Evolutionary conservation across 139 green algal species (phyloP), one percentile per base, ranked within the genome.

Genomic region (Volvox africanus): DNA sequence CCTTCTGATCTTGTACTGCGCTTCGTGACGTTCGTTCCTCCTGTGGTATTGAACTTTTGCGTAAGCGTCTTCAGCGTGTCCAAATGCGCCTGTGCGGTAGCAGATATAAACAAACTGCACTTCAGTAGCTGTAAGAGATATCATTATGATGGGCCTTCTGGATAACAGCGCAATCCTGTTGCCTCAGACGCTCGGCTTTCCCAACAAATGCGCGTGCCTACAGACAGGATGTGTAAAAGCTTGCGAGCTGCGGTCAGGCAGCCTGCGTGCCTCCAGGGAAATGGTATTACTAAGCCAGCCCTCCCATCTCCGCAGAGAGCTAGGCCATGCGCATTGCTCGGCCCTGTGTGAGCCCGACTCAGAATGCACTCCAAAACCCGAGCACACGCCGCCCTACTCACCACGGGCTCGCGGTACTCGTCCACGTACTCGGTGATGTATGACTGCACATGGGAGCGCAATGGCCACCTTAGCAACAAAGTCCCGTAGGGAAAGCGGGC

Each of bases 391-490:
- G 5, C 44, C 44, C 44, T 55, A 24, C 65, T 71, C 69, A 82
- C 84, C 76, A 86, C 76, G 9, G 87, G 87, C 76, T 91, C 87
- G 0, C 87, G 87, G 35, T 91, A 91, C 61, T 91, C 87, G 76
- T 91, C 87, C 13, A 50, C 61, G 87, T 91, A 86, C 87, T 91
- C 87, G 12, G 76, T 86, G 16, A 79, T 35, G 87, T 86, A 86
- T 1, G 75, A 78, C 86, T 89, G 84, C 3, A 22, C 9, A 55
- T 55, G 16, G 65, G 65, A 55, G 44, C 9, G 44, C 44, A 55
- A 55, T 5, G 65, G 65, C 9, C 21, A 28, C 2, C 2, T 16
- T 73, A 12, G 65, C 16, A 5, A 24, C 21, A 24, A 28, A 24
- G 65, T 24, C 11, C 21, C 65, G 65, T 24, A 26, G 5, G 65